Evolutionary conservation across 345 rosid species (phyloP).

Genomic region (Salix brachista): DNA sequence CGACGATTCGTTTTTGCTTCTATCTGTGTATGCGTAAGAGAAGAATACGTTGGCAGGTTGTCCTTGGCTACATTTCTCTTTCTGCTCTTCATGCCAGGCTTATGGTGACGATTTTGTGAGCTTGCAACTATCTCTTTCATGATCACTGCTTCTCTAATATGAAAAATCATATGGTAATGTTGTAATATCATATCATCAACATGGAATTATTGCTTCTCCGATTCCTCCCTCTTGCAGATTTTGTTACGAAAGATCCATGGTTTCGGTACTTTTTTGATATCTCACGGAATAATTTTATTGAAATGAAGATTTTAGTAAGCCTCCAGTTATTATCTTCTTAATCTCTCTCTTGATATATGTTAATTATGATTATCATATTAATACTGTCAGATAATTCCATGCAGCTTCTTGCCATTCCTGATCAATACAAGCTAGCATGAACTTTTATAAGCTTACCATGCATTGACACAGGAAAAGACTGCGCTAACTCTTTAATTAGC

Average conservation of each 20-base stretch:
- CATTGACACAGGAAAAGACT: not conserved
- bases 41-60: constrained; percentile 35
- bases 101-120: constrained; percentile 13
- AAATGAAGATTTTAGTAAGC: not conserved
- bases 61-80: constrained; percentile 46
- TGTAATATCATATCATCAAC: not conserved
- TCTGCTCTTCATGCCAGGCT: constrained; percentile 37
- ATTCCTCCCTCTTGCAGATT: too few species aligned
- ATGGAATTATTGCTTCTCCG: too few species aligned
- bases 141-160: not conserved
- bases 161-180: not conserved
- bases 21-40: not conserved
- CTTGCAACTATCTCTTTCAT: not conserved
- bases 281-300: not conserved
- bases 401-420: not conserved
- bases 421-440: not conserved
- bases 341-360: not conserved
- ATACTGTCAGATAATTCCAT: not conserved
- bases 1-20: constrained; percentile 15
- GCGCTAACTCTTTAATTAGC: not conserved
- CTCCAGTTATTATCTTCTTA: not conserved
- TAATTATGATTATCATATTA: not conserved
- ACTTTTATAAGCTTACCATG: not conserved
- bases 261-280: too few species aligned
- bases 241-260: too few species aligned